Conservation (phyloP, 768 basidiomycete species). For the Exidia glandulosa region DNA sequence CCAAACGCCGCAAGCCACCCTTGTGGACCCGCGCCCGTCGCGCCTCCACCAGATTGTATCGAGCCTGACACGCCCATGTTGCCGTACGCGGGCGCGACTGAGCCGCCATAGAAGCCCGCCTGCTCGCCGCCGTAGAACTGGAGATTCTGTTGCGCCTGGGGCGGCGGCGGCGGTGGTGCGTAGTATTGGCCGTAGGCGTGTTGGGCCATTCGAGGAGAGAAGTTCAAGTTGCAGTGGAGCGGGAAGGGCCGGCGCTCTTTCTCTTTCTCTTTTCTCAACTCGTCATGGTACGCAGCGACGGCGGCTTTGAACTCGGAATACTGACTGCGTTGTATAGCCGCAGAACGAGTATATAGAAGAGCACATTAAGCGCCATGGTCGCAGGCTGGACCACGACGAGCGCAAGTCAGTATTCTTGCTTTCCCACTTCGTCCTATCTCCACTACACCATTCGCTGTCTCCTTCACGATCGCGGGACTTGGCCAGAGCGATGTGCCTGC, state of each 20-base stretch:
- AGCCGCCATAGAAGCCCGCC: not conserved
- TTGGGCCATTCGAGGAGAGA: too few species aligned
- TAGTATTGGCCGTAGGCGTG: not conserved
- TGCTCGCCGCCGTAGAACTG: not conserved
- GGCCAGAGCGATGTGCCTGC: conserved; percentile 1
- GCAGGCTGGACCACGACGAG: conserved; percentile 92
- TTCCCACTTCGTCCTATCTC: not conserved
- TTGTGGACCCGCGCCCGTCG: not conserved
- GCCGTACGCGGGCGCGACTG: not conserved
- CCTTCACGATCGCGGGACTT: not conserved
- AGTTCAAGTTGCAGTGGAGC: not conserved
- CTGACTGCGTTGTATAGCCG: conserved; percentile 8
- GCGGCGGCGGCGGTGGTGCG: not conserved
- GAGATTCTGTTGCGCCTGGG: not conserved
- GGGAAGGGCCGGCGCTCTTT: not conserved
- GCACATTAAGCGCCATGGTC: conserved; percentile 93
- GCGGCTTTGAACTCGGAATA: not conserved
- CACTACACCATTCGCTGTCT: not conserved
- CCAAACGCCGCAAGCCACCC: conserved; percentile 53
- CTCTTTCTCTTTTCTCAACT: not conserved
- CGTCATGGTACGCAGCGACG: not conserved
- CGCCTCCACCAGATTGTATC: not conserved
- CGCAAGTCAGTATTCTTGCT: conserved; percentile 54
- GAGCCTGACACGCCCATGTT: not conserved
- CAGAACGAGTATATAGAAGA: conserved; percentile 99